Conservation (phyloP, 805 yeast species). For the Metschnikowia cerradonensis region DNA sequence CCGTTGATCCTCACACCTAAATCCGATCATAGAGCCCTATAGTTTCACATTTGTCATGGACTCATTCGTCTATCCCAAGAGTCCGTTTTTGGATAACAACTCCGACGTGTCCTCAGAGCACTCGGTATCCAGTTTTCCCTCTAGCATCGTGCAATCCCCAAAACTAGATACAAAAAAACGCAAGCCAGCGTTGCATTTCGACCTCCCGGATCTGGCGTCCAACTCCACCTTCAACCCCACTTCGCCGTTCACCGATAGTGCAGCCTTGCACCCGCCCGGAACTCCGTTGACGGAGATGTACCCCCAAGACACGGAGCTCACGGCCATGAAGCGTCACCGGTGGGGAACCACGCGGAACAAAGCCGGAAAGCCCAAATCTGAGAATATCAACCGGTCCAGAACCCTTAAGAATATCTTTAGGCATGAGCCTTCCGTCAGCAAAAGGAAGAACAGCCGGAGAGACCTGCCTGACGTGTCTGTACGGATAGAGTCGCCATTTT, state of each 20-base stretch:
- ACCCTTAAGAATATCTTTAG: slow-evolving; percentile 47
- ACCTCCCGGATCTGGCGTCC: slow-evolving; percentile 21
- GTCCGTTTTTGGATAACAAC: slow-evolving; percentile 15
- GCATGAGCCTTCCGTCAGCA: slow-evolving; percentile 16
- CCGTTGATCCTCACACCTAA: not conserved
- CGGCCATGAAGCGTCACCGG: slow-evolving; percentile 71
- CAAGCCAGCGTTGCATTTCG: slow-evolving; percentile 29
- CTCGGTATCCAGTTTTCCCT: slow-evolving; percentile 5
- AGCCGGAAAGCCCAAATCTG: slow-evolving; percentile 57
- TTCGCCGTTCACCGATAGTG: slow-evolving; percentile 31
- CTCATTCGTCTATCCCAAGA: slow-evolving; percentile 15
- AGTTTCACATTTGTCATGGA: slow-evolving; percentile 9
- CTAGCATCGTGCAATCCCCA: slow-evolving; percentile 18
- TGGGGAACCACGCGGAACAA: slow-evolving; percentile 89
- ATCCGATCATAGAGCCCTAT: not conserved
- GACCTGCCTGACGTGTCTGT: slow-evolving; percentile 15
- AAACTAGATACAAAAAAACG: slow-evolving; percentile 12
- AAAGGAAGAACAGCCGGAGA: not conserved
- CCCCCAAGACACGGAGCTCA: slow-evolving; percentile 16
- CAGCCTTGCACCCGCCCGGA: slow-evolving; percentile 9
- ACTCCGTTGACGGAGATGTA: slow-evolving; percentile 14
- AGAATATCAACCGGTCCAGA: slow-evolving; percentile 50
- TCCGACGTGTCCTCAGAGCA: slow-evolving; percentile 9
- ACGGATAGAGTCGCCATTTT: not conserved
- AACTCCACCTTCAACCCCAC: slow-evolving; percentile 3